These are phyloP conservation scores for Paramecium bursaria DNA, from an alignment of 73 alveolate species.

Conservation along the genomic window DNA sequence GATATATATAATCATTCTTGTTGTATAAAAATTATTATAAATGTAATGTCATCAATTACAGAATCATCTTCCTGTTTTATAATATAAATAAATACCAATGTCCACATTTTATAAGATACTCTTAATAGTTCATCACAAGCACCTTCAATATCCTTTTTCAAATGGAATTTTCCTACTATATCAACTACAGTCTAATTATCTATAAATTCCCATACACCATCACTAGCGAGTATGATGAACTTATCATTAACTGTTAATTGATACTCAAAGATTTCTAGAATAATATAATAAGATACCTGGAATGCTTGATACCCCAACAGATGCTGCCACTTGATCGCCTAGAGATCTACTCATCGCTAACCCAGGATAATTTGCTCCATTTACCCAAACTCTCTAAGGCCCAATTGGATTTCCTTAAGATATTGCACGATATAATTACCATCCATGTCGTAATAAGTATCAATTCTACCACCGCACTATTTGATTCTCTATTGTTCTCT, in stretches of 20 bases:
- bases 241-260: constrained; percentile 73
- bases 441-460: constrained; percentile 77
- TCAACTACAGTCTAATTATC: constrained; percentile 76
- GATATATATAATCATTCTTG: constrained; percentile 17
- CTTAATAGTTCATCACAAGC: constrained; percentile 67
- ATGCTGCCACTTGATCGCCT: constrained; percentile 90
- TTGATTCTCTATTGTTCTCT: constrained; percentile 87
- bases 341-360: constrained; percentile 96
- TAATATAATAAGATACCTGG: constrained; percentile 81
- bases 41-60: constrained; percentile 68
- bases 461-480: constrained; percentile 88
- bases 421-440: constrained; percentile 17
- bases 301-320: constrained; percentile 90
- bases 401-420: constrained; percentile 79
- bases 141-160: constrained; percentile 51
- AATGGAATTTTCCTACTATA: constrained; percentile 56
- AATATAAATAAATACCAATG: background rate
- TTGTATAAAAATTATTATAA: constrained; percentile 55
- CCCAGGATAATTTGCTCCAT: constrained; percentile 92
- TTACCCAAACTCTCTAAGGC: constrained; percentile 96
- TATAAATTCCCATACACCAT: constrained; percentile 89
- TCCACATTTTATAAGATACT: constrained; percentile 67
- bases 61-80: constrained; percentile 59
- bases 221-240: constrained; percentile 77
- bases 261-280: background rate